These are phyloP conservation scores for Protea cynaroides DNA, from an alignment of 164 flowering plant genomes.

Conservation along the genomic window DNA sequence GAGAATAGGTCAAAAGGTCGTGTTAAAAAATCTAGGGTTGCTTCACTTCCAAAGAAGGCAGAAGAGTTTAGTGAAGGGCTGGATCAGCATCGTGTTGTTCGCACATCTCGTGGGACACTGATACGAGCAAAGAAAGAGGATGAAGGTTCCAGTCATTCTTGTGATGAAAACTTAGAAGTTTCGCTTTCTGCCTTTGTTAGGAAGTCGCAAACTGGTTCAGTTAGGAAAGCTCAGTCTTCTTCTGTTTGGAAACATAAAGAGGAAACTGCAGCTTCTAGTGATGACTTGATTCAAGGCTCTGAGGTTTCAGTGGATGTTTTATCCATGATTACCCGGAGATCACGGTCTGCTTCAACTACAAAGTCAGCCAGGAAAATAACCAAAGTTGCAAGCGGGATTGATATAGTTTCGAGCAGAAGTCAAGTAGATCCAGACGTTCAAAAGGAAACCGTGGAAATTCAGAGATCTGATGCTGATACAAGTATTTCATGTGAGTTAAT, in stretches of 20 bases:
- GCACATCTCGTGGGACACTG: conserved; percentile 2
- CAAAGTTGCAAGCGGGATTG: conserved; percentile 11
- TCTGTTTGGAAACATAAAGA: conserved; percentile 18
- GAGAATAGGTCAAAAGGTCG: conserved; percentile 17
- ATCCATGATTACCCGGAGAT: conserved; percentile 2
- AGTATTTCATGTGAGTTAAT: conserved; percentile 6
- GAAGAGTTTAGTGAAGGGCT: conserved; percentile 13
- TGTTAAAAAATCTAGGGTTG: conserved; percentile 21
- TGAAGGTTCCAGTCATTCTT: conserved; percentile 12
- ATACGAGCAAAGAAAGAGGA: conserved; percentile 13
- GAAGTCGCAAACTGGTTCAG: conserved; percentile 35
- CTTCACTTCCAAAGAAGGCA: conserved; percentile 5
- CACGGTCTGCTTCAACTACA: conserved; percentile 11
- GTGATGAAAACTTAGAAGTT: conserved; percentile 30
- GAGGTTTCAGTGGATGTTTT: conserved; percentile 1
- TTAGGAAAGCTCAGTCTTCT: conserved; percentile 23
- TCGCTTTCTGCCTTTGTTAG: conserved; percentile 31
- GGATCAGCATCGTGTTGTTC: conserved; percentile 5
- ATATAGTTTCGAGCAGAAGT: conserved; percentile 4
- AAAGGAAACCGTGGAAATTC: conserved; percentile 11
- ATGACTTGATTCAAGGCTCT: conserved; percentile 16
- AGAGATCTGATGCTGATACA: conserved; percentile 10
- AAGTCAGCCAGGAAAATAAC: conserved; percentile 3
- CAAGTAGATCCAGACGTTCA: conserved; percentile 8
- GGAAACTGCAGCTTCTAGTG: conserved; percentile 15